phyloP scores from a whole-genome alignment of 2,329 filamentous ascomycete species.

The Massarina eburnea region DNA sequence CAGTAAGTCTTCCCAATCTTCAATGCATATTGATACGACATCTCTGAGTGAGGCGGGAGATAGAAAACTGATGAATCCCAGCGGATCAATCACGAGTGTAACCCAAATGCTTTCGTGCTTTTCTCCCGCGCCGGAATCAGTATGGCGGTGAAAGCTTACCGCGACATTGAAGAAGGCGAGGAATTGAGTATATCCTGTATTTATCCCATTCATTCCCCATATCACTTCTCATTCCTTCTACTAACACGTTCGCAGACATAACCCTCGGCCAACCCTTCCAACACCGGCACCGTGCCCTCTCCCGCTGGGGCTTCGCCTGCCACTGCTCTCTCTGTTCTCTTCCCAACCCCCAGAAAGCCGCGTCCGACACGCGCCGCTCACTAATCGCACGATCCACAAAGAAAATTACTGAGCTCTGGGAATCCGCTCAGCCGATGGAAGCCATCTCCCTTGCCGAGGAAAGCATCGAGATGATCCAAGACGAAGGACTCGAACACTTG shows the following conservation, averaged over 20 bases:
- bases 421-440: conserved; percentile 1
- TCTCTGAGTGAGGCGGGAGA: background rate
- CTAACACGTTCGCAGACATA: conserved; percentile 13
- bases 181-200: conserved; percentile 26
- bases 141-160: conserved; percentile 25
- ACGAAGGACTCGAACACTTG: conserved; percentile 16
- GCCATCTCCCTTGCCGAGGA: conserved; percentile 17
- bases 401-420: conserved; percentile 10
- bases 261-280: conserved; percentile 15
- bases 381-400: conserved; percentile 11
- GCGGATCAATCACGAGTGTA: conserved; percentile 28
- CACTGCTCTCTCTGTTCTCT: conserved; percentile 21
- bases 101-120: conserved; percentile 25
- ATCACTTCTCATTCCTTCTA: background rate
- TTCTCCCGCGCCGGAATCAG: conserved; percentile 24
- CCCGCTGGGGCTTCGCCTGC: conserved; percentile 28
- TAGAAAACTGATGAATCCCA: background rate
- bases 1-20: conserved; percentile 10
- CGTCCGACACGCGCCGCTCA: conserved; percentile 19
- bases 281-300: conserved; percentile 10
- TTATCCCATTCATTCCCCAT: background rate
- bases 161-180: conserved; percentile 22
- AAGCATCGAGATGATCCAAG: conserved; percentile 14
- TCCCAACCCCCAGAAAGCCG: background rate
- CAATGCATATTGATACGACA: background rate